Evolutionary conservation across 2,329 filamentous ascomycete species (phyloP).

Genomic region (Penicillium capsulatum): DNA sequence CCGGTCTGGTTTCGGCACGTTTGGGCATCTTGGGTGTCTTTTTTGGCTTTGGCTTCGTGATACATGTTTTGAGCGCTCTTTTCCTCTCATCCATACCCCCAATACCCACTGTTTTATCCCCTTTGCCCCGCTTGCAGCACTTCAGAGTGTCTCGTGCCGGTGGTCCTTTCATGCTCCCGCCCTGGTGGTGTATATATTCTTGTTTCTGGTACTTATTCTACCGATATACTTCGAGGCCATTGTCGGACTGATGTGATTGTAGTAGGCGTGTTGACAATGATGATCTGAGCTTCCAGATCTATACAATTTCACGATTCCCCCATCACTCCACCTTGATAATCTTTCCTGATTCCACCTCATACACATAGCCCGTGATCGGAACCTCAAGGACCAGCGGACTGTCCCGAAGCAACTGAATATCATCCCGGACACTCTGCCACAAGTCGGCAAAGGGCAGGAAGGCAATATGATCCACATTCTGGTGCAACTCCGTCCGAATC

Average conservation of each 20-base stretch:
- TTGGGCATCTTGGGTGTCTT: neutral
- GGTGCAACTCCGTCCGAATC: conserved; percentile 50
- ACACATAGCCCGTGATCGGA: conserved; percentile 67
- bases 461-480: conserved; percentile 48
- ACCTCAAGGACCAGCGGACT: conserved; percentile 60
- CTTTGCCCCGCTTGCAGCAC: too few species aligned
- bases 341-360: conserved; percentile 71
- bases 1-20: neutral
- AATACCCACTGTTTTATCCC: neutral
- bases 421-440: conserved; percentile 58
- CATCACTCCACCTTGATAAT: conserved; percentile 43
- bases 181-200: too few species aligned
- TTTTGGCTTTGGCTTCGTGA: neutral
- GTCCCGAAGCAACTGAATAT: conserved; percentile 44
- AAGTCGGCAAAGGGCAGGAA: conserved; percentile 65
- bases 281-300: too few species aligned
- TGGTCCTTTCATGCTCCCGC: too few species aligned
- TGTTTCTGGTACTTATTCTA: too few species aligned
- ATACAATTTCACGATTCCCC: too few species aligned
- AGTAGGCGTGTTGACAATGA: too few species aligned
- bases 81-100: neutral
- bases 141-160: too few species aligned
- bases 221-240: too few species aligned
- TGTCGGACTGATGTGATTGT: too few species aligned
- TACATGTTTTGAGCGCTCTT: neutral